These are phyloP conservation scores for Boeremia exigua DNA, from an alignment of 2,329 filamentous ascomycete genomes.

Conservation along the genomic window DNA sequence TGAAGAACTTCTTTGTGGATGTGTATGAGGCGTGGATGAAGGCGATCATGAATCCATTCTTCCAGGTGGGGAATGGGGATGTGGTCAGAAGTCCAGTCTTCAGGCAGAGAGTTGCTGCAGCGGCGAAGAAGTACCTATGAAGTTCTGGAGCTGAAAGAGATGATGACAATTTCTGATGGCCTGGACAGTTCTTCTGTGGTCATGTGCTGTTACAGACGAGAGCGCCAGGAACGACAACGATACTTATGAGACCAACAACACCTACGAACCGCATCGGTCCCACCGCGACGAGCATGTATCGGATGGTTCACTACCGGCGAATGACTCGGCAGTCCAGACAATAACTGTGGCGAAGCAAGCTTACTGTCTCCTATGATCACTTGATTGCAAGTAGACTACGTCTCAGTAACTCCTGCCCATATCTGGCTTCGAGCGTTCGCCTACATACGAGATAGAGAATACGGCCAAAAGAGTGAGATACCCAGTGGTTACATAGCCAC, in stretches of 20 bases:
- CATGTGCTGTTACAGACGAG: not conserved
- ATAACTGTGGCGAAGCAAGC: not conserved
- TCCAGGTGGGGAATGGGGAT: slow-evolving; percentile 81
- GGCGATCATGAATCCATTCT: slow-evolving; percentile 96
- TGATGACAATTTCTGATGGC: not conserved
- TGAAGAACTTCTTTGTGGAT: slow-evolving; percentile 92
- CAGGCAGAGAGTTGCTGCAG: slow-evolving; percentile 77
- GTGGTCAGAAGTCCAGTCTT: slow-evolving; percentile 88
- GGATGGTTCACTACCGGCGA: not conserved
- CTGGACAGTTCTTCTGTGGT: not conserved
- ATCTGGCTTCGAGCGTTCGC: not conserved
- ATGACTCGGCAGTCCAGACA: not conserved
- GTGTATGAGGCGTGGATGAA: slow-evolving; percentile 98
- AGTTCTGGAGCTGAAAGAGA: not conserved
- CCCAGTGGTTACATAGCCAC: not conserved
- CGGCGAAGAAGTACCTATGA: slow-evolving; percentile 90
- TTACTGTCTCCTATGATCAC: not conserved
- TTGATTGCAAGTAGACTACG: not conserved
- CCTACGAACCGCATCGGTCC: not conserved
- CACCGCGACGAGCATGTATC: not conserved
- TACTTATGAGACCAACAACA: not conserved
- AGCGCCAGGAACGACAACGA: not conserved
- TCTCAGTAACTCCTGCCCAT: not conserved
- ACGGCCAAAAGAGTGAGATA: not conserved
- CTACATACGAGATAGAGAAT: not conserved